Percentiles rank a stretch among this genome's conserved stretches.
These are phyloP conservation scores for Rhizoclosmatium globosum DNA, from an alignment of 192 early-diverging fungal genomes.

Conservation along the genomic window DNA sequence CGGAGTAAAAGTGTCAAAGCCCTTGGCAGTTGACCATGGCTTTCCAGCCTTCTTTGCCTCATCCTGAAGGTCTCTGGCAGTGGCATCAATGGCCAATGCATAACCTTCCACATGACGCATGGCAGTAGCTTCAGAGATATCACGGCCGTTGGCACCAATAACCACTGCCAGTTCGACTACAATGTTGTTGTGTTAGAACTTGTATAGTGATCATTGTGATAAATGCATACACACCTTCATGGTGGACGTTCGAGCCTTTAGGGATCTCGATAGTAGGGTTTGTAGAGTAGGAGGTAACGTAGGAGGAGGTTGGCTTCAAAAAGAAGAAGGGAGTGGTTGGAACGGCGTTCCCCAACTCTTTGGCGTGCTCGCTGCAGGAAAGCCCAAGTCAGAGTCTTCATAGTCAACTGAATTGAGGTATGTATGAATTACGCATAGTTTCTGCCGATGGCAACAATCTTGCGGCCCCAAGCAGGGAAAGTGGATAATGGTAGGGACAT, in stretches of 20 bases:
- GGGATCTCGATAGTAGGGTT: constrained; percentile 82
- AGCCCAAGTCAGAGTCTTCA: neutral
- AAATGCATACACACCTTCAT: constrained; percentile 59
- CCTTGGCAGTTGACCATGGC: constrained; percentile 94
- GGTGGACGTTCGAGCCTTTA: constrained; percentile 78
- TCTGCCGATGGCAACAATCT: constrained; percentile 93
- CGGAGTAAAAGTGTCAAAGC: constrained; percentile 92
- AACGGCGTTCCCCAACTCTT: constrained; percentile 92
- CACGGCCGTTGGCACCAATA: constrained; percentile 80
- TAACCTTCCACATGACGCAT: constrained; percentile 74
- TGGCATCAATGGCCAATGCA: constrained; percentile 90
- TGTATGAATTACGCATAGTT: constrained; percentile 75
- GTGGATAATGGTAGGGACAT: neutral
- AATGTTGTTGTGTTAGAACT: constrained; percentile 15
- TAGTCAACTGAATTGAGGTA: neutral
- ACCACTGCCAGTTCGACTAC: constrained; percentile 92
- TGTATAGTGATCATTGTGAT: neutral
- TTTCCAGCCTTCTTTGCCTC: constrained; percentile 82
- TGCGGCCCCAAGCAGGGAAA: constrained; percentile 65
- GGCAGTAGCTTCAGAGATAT: constrained; percentile 73
- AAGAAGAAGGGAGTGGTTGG: constrained; percentile 91
- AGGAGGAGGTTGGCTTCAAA: constrained; percentile 90
- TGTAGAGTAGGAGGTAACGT: constrained; percentile 54
- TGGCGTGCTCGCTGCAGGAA: constrained; percentile 81
- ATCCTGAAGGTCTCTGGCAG: constrained; percentile 89